Conservation (phyloP, 73 alveolate genomes). For the Paraurostyla sp. region DNA sequence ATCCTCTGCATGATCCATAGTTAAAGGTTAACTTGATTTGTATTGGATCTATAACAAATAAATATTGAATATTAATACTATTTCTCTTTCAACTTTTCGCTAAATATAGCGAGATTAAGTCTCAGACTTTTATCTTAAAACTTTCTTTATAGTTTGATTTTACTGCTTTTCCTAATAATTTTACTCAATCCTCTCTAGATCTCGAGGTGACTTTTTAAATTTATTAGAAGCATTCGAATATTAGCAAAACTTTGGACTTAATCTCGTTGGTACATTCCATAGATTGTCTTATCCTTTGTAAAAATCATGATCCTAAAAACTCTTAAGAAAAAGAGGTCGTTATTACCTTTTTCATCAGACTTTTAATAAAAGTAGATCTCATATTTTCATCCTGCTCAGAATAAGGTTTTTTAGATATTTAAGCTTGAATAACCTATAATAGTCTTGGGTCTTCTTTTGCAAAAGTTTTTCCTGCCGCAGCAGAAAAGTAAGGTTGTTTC, state of each 20-base stretch:
- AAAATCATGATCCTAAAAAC: constrained; percentile 33
- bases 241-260: constrained; percentile 12
- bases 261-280: constrained; percentile 46
- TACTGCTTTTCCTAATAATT: neutral
- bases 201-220: neutral
- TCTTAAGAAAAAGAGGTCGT: neutral
- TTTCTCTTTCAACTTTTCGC: constrained; percentile 52
- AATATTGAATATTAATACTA: neutral
- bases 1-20: neutral
- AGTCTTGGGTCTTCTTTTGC: neutral
- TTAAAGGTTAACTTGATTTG: constrained; percentile 26
- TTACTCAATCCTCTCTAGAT: neutral
- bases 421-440: neutral
- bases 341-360: neutral
- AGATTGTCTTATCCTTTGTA: constrained; percentile 16
- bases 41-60: constrained; percentile 1
- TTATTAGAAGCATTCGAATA: neutral
- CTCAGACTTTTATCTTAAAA: neutral
- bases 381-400: neutral
- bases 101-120: neutral
- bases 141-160: neutral
- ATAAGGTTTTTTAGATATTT: neutral
- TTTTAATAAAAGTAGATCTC: neutral
- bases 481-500: neutral
- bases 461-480: neutral